Conservation (phyloP, 1,284 basidiomycete species). For the Melampsora larici-populina region DNA sequence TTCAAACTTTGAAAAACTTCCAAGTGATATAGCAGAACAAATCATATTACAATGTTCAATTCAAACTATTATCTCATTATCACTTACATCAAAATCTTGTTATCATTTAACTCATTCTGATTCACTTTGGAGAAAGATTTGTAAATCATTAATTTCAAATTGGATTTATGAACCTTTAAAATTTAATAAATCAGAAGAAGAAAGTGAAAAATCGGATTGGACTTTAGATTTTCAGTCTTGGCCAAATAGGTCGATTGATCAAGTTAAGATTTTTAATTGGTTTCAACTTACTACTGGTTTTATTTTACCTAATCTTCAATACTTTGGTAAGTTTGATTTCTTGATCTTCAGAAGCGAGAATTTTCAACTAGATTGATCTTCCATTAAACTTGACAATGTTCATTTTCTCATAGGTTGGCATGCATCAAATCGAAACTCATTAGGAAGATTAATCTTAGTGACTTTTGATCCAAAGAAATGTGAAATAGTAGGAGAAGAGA, state of each 20-base stretch:
- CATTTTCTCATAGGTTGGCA: conserved; percentile 14
- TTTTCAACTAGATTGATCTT: too few species aligned
- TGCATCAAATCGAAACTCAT: conserved; percentile 6
- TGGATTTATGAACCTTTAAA: neutral
- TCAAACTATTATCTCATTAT: neutral
- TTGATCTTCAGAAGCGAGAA: neutral
- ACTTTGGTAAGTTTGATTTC: conserved; percentile 11
- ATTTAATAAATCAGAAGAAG: too few species aligned
- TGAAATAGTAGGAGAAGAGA: conserved; percentile 16
- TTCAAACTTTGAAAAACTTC: conserved; percentile 4
- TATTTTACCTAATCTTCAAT: conserved; percentile 13
- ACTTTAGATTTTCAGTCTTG: conserved; percentile 1
- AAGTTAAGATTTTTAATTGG: conserved; percentile 5
- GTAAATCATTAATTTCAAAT: neutral
- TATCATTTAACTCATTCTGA: conserved; percentile 14
- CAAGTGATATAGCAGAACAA: conserved; percentile 3
- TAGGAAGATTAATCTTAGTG: conserved; percentile 22
- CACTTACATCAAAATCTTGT: neutral
- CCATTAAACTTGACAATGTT: neutral
- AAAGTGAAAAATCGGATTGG: neutral
- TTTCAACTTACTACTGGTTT: conserved; percentile 20
- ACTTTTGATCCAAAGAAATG: conserved; percentile 22
- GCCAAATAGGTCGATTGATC: neutral
- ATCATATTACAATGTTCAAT: conserved; percentile 8
- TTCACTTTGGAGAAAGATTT: conserved; percentile 14